A percentile compares a stretch with the other conserved stretches of the same genome.
These are phyloP conservation scores for Lactifluus hygrophoroides DNA, from an alignment of 768 basidiomycete genomes.

Conservation along the genomic window DNA sequence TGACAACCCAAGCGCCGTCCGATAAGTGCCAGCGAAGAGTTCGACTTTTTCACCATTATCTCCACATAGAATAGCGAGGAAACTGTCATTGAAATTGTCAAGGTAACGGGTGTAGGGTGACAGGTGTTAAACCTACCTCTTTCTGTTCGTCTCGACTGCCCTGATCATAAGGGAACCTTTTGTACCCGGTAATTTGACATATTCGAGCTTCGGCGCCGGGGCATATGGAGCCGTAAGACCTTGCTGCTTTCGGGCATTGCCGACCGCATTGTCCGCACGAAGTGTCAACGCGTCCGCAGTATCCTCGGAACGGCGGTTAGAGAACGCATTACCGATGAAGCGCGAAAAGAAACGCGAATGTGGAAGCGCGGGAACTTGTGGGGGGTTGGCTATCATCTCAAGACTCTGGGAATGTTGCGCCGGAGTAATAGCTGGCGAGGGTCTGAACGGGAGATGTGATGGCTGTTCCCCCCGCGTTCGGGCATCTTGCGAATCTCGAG, in stretches of 20 bases:
- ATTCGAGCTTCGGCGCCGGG: conserved; percentile 80
- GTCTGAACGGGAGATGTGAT: background rate
- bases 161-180: conserved; percentile 79
- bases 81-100: conserved; percentile 37
- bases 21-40: conserved; percentile 84
- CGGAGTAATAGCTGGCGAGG: background rate
- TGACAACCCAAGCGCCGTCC: conserved; percentile 84
- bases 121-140: conserved; percentile 45
- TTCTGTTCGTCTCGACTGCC: conserved; percentile 82
- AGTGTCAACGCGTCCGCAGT: conserved; percentile 28
- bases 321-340: conserved; percentile 57
- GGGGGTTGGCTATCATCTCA: background rate
- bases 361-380: conserved; percentile 29
- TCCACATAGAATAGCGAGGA: conserved; percentile 87
- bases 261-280: conserved; percentile 37
- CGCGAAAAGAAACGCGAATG: conserved; percentile 65
- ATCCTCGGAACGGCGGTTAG: conserved; percentile 52
- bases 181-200: conserved; percentile 87
- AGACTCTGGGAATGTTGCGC: background rate
- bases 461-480: background rate
- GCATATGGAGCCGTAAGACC: conserved; percentile 37
- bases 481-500: conserved; percentile 1
- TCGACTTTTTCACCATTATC: conserved; percentile 92
- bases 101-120: background rate
- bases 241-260: conserved; percentile 27